Conservation (phyloP, 331 rosid genomes). For the Spiraea crenata region DNA sequence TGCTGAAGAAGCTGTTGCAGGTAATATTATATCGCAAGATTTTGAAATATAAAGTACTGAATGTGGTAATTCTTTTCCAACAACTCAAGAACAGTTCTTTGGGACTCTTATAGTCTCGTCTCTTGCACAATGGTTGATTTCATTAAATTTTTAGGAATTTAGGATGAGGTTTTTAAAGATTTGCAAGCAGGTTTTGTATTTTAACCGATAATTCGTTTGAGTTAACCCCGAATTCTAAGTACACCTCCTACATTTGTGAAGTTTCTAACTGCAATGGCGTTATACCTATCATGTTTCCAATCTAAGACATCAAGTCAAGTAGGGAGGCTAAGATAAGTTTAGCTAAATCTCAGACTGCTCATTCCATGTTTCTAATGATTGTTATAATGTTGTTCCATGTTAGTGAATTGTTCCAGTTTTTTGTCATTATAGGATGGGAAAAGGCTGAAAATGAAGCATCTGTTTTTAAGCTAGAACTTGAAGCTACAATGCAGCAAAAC, state of each 20-base stretch:
- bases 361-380: neutral
- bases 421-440: constrained; percentile 70
- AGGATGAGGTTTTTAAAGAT: neutral
- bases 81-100: neutral
- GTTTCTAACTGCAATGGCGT: neutral
- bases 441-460: constrained; percentile 81
- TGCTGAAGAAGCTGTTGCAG: constrained; percentile 96
- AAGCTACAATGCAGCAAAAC: constrained; percentile 49
- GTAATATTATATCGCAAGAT: constrained; percentile 30
- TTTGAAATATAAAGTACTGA: neutral
- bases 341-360: neutral
- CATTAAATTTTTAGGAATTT: too few species aligned
- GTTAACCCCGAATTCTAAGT: too few species aligned
- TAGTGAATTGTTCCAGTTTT: neutral
- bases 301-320: neutral
- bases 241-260: too few species aligned
- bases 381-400: neutral
- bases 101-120: neutral
- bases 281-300: neutral
- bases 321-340: neutral
- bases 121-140: neutral
- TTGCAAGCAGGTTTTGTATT: too few species aligned
- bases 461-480: constrained; percentile 62
- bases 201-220: too few species aligned
- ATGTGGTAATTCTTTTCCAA: neutral